Percentiles rank a stretch among this genome's conserved stretches.
These are phyloP conservation scores for Eragrostis tef DNA, from an alignment of 202 grass and related monocot species.

Conservation along the genomic window DNA sequence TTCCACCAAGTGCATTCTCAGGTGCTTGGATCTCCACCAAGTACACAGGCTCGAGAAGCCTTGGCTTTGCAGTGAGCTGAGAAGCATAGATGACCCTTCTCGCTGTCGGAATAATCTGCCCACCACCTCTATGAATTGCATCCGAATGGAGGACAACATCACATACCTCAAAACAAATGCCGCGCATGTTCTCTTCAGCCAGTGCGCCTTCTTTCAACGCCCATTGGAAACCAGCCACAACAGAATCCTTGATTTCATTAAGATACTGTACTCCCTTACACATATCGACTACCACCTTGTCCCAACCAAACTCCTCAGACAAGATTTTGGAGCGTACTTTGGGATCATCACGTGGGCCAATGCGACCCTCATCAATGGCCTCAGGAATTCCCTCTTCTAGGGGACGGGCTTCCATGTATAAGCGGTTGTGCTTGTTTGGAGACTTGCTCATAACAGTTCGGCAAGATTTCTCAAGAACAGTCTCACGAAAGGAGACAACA, in stretches of 20 bases:
- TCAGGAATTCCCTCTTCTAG: constrained; percentile 73
- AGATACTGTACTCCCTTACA: constrained; percentile 84
- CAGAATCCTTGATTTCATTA: constrained; percentile 81
- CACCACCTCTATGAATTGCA: constrained; percentile 76
- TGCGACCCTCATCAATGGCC: constrained; percentile 67
- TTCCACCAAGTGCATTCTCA: constrained; percentile 73
- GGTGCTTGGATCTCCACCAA: constrained; percentile 76
- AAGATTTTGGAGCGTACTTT: constrained; percentile 72
- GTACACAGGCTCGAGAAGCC: constrained; percentile 73
- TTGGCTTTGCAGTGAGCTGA: constrained; percentile 69
- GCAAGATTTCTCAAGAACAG: constrained; percentile 61
- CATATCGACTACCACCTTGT: constrained; percentile 89
- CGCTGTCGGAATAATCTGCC: constrained; percentile 70
- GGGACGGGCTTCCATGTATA: constrained; percentile 68
- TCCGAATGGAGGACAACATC: constrained; percentile 70
- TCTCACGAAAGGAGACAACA: constrained; percentile 70
- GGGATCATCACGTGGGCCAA: constrained; percentile 77
- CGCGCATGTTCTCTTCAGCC: constrained; percentile 78
- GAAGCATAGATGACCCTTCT: constrained; percentile 71
- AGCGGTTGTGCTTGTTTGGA: constrained; percentile 67
- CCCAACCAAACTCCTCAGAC: constrained; percentile 76
- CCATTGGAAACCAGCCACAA: constrained; percentile 82
- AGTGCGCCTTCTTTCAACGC: constrained; percentile 75
- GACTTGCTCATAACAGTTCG: constrained; percentile 74
- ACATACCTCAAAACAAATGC: constrained; percentile 74